A percentile compares a stretch with the other conserved stretches of the same genome.
These are phyloP conservation scores for Basidiobolus meristosporus DNA, from an alignment of 371 early-diverging fungal genomes.

Conservation along the genomic window DNA sequence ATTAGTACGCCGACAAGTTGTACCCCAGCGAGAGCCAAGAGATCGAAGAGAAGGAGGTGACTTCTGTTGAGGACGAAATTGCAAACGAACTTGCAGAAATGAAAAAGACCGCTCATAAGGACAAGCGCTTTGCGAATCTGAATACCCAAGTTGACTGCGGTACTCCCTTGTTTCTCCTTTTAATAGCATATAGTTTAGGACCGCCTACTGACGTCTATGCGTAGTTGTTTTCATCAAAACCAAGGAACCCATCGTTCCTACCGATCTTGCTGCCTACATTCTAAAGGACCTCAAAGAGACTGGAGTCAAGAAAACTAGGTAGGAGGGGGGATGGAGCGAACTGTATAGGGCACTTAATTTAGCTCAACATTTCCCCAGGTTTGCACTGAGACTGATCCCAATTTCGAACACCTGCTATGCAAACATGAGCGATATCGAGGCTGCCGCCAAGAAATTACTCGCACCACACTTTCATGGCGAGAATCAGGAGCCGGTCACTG, in stretches of 20 bases:
- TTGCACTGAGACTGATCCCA: constrained; percentile 37
- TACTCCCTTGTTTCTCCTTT: constrained; percentile 8
- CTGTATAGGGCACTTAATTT: background rate
- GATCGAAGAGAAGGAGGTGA: constrained; percentile 15
- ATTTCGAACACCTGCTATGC: constrained; percentile 34
- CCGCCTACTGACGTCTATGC: background rate
- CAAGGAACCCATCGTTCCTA: constrained; percentile 27
- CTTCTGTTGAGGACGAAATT: constrained; percentile 39
- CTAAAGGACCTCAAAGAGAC: constrained; percentile 30
- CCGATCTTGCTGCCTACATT: constrained; percentile 29
- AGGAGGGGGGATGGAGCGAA: background rate
- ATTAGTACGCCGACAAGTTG: constrained; percentile 4
- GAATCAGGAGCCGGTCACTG: constrained; percentile 5
- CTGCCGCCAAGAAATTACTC: constrained; percentile 22
- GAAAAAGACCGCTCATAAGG: constrained; percentile 18
- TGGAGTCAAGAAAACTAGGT: constrained; percentile 32
- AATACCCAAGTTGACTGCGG: constrained; percentile 10
- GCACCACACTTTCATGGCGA: constrained; percentile 26
- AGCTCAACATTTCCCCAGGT: constrained; percentile 8
- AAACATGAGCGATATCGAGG: constrained; percentile 29
- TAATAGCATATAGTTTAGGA: background rate
- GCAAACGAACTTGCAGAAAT: constrained; percentile 38
- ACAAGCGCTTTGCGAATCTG: constrained; percentile 8
- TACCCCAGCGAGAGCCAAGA: constrained; percentile 1
- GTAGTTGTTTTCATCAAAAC: constrained; percentile 26